Evolutionary conservation across 257 asterid genomes (phyloP).

Genomic region (Petunia axillaris): DNA sequence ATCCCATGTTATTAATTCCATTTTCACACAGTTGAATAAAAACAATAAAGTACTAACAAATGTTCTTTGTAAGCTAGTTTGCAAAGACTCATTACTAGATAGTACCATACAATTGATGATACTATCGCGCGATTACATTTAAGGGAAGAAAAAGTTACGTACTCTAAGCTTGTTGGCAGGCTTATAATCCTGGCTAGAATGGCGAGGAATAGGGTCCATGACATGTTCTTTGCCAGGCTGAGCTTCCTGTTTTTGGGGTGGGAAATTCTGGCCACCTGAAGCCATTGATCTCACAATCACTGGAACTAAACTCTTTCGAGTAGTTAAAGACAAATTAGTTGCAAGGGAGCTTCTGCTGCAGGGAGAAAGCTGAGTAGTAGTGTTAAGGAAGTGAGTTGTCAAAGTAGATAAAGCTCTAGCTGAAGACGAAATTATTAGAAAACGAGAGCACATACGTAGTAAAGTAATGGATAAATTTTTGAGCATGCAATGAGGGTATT

Average conservation of each 20-base stretch:
- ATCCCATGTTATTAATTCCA: neutral
- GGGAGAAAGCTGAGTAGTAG: neutral
- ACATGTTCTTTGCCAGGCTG: slow-evolving; percentile 84
- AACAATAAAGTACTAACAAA: neutral
- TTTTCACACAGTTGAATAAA: neutral
- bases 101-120: too few species aligned
- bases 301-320: neutral
- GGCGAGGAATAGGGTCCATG: slow-evolving; percentile 72
- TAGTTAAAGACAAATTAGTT: neutral
- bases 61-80: too few species aligned
- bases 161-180: slow-evolving; percentile 71
- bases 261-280: slow-evolving; percentile 52
- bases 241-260: slow-evolving; percentile 63
- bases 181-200: slow-evolving; percentile 43
- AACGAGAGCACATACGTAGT: slow-evolving; percentile 15
- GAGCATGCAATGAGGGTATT: neutral
- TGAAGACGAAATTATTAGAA: neutral
- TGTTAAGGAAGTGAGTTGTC: neutral
- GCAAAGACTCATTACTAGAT: too few species aligned
- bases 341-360: neutral
- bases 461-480: neutral
- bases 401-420: slow-evolving; percentile 22
- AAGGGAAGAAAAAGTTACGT: neutral
- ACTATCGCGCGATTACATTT: too few species aligned
- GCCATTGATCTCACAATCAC: slow-evolving; percentile 55